Evolutionary conservation across 2,329 filamentous ascomycete species (phyloP).

Genomic region (Alternaria sp.): DNA sequence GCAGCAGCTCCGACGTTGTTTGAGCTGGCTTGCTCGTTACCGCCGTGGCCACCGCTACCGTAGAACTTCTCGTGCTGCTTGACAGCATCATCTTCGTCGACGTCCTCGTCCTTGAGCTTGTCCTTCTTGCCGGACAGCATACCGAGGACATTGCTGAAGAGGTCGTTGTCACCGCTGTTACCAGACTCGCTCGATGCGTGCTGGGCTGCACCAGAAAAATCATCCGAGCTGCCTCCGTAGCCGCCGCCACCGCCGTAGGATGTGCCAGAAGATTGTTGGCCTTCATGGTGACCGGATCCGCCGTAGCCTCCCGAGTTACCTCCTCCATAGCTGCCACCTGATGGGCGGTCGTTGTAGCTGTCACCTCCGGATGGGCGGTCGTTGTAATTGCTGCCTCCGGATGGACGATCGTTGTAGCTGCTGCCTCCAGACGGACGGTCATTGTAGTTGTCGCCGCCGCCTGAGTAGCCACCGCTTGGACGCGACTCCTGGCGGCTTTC

Average conservation of each 20-base stretch:
- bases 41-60: constrained; percentile 55
- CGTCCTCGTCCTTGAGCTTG: constrained; percentile 56
- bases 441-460: constrained; percentile 11
- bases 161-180: constrained; percentile 54
- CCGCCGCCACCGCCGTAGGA: constrained; percentile 51
- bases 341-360: constrained; percentile 29
- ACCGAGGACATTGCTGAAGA: constrained; percentile 65
- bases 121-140: constrained; percentile 63
- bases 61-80: constrained; percentile 79
- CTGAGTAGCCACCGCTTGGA: background rate
- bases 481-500: constrained; percentile 7
- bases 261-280: constrained; percentile 50
- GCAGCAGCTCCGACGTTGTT: constrained; percentile 65
- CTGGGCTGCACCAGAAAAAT: constrained; percentile 61
- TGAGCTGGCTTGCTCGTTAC: constrained; percentile 53
- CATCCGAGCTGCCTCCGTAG: constrained; percentile 51
- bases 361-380: constrained; percentile 4
- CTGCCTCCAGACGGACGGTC: constrained; percentile 26
- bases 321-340: constrained; percentile 21
- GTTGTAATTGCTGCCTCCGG: constrained; percentile 11
- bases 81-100: constrained; percentile 72
- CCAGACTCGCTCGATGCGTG: constrained; percentile 64
- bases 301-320: constrained; percentile 25
- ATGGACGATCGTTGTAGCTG: constrained; percentile 29
- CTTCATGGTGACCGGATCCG: constrained; percentile 31